Percentiles rank a stretch among this genome's conserved stretches.
Evolutionary conservation across 192 early-diverging fungal genomes (phyloP).

Genomic region (Chytriomyces hyalinus): DNA sequence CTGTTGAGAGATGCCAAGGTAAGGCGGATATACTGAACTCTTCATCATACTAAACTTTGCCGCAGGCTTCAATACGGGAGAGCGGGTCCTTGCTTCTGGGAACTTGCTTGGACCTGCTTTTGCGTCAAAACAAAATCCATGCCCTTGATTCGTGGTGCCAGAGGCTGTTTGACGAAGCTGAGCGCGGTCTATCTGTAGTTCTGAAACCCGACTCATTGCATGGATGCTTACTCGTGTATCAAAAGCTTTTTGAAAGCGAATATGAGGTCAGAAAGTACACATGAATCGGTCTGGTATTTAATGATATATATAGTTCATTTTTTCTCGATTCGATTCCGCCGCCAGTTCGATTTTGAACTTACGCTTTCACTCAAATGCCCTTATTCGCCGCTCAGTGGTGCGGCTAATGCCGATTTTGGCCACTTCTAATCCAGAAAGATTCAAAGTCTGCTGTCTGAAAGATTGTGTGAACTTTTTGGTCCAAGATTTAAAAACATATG

Average conservation of each 20-base stretch:
- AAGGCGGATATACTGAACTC: too few species aligned
- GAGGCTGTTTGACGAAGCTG: slow-evolving; percentile 68
- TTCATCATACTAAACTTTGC: neutral
- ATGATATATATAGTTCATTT: slow-evolving; percentile 66
- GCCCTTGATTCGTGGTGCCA: slow-evolving; percentile 59
- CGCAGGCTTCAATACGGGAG: slow-evolving; percentile 60
- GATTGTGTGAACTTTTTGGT: slow-evolving; percentile 68
- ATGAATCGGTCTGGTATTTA: too few species aligned
- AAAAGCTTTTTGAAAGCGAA: slow-evolving; percentile 73
- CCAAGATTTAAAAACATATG: slow-evolving; percentile 50
- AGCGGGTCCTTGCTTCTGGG: slow-evolving; percentile 69
- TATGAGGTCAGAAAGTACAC: slow-evolving; percentile 55
- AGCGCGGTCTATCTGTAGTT: slow-evolving; percentile 58
- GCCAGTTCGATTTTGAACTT: slow-evolving; percentile 68
- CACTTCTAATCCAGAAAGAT: slow-evolving; percentile 70
- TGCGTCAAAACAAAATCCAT: slow-evolving; percentile 56
- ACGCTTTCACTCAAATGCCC: slow-evolving; percentile 66
- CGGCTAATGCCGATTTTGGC: slow-evolving; percentile 75
- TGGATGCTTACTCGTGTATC: slow-evolving; percentile 72
- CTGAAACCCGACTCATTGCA: slow-evolving; percentile 66
- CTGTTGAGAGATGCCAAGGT: slow-evolving; percentile 63
- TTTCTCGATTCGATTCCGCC: slow-evolving; percentile 63
- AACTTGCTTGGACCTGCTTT: slow-evolving; percentile 56
- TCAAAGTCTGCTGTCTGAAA: slow-evolving; percentile 54
- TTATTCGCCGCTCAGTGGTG: slow-evolving; percentile 75